Conservation (phyloP, 2,329 filamentous ascomycete species). For the Diplodia seriata region DNA sequence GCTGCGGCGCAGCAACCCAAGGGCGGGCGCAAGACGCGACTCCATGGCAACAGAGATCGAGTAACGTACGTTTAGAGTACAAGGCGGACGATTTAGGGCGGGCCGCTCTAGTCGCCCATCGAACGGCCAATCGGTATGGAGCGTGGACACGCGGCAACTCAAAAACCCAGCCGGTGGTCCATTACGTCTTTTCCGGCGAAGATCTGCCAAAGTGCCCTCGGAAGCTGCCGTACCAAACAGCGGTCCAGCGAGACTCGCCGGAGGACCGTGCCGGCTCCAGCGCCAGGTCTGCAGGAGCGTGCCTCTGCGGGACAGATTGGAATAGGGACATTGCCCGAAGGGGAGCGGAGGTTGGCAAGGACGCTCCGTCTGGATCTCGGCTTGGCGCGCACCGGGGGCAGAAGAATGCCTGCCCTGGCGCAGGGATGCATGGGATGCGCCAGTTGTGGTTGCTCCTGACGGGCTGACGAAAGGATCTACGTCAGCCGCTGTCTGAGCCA, state of each 20-base stretch:
- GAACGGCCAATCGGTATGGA: conserved; percentile 28
- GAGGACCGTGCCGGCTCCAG: conserved; percentile 7
- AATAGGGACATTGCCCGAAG: conserved; percentile 27
- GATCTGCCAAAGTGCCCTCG: conserved; percentile 30
- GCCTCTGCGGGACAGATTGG: conserved; percentile 25
- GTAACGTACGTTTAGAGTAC: conserved; percentile 32
- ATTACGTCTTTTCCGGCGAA: conserved; percentile 24
- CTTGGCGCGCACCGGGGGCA: conserved; percentile 20
- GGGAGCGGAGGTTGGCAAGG: conserved; percentile 23
- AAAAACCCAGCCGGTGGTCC: conserved; percentile 21
- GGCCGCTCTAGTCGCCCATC: conserved; percentile 28
- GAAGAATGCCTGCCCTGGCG: conserved; percentile 11
- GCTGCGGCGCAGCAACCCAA: conserved; percentile 11
- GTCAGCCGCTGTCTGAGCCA: conserved; percentile 32
- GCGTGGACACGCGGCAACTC: conserved; percentile 28
- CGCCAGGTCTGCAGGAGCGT: conserved; percentile 22
- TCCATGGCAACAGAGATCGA: conserved; percentile 28
- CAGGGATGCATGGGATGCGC: conserved; percentile 28
- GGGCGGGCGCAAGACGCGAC: conserved; percentile 11
- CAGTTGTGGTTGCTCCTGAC: conserved; percentile 28
- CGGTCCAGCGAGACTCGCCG: conserved; percentile 22
- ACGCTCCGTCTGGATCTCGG: conserved; percentile 28
- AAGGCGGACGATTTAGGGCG: conserved; percentile 29
- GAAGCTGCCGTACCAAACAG: conserved; percentile 31
- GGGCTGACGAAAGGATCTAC: conserved; percentile 34